A percentile compares a stretch with the other conserved stretches of the same genome.
phyloP scores from a whole-genome alignment of 2,329 filamentous ascomycete genomes.

The Aspergillus neoniger region DNA sequence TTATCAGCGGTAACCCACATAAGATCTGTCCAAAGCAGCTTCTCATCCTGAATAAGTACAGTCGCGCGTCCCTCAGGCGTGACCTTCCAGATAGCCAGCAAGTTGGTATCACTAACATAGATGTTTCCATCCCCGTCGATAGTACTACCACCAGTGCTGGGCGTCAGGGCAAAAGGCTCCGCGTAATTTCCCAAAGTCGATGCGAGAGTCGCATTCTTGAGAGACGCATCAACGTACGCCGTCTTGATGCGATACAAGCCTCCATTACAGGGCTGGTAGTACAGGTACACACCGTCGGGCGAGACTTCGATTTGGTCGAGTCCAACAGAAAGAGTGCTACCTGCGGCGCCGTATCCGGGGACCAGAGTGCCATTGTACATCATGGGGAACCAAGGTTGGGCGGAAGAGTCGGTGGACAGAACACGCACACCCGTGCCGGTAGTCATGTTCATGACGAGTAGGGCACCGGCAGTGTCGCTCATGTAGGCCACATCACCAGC shows the following conservation, averaged over 20 bases:
- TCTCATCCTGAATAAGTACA: constrained; percentile 8
- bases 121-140: constrained; percentile 43
- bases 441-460: constrained; percentile 4
- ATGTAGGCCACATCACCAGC: background rate
- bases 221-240: constrained; percentile 22
- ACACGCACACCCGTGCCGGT: constrained; percentile 3
- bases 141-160: constrained; percentile 41
- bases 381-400: constrained; percentile 3
- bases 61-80: constrained; percentile 5
- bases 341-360: background rate
- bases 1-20: constrained; percentile 10
- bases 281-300: constrained; percentile 37
- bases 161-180: constrained; percentile 35
- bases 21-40: constrained; percentile 9
- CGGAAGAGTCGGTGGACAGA: background rate
- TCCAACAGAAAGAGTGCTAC: constrained; percentile 5
- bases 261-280: constrained; percentile 42
- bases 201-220: constrained; percentile 26
- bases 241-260: constrained; percentile 40
- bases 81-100: constrained; percentile 13
- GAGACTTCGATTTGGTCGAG: constrained; percentile 42
- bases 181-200: constrained; percentile 13
- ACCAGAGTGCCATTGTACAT: constrained; percentile 5
- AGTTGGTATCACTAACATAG: constrained; percentile 39
- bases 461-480: constrained; percentile 2